Percentiles rank a stretch among this genome's conserved stretches.
Conservation (phyloP, 805 yeast genomes). For the Blastobotrys americana region DNA sequence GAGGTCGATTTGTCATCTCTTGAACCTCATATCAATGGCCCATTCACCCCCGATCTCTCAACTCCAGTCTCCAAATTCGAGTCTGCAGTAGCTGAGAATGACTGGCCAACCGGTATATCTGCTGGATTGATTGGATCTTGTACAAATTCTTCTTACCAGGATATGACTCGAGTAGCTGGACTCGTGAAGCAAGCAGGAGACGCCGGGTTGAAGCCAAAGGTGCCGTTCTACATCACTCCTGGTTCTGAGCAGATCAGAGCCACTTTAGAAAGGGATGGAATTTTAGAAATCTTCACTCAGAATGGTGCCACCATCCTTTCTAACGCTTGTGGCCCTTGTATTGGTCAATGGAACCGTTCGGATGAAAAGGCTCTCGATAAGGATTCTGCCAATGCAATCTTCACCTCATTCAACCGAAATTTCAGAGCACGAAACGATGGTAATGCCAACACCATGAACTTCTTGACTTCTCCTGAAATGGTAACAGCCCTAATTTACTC, state of each 20-base stretch:
- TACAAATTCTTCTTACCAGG: constrained; percentile 97
- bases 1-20: constrained; percentile 80
- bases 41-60: constrained; percentile 96
- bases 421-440: constrained; percentile 98
- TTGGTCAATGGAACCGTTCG: constrained; percentile 96
- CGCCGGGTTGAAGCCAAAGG: constrained; percentile 83
- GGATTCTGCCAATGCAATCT: constrained; percentile 73
- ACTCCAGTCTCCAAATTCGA: constrained; percentile 85
- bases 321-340: constrained; percentile 99
- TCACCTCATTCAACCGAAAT: constrained; percentile 96
- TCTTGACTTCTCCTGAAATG: constrained; percentile 96
- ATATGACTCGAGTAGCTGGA: constrained; percentile 94
- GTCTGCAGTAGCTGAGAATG: constrained; percentile 57
- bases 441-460: constrained; percentile 94
- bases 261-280: constrained; percentile 92
- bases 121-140: constrained; percentile 98
- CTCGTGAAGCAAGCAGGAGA: constrained; percentile 78
- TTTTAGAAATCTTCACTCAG: constrained; percentile 67
- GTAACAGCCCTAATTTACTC: constrained; percentile 96
- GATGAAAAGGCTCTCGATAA: constrained; percentile 47
- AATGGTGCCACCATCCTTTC: constrained; percentile 91
- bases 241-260: constrained; percentile 98
- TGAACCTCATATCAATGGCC: constrained; percentile 96
- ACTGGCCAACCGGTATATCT: constrained; percentile 80
- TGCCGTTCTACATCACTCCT: constrained; percentile 92